Conservation (phyloP, 441 rosid species). For the Metrosideros polymorpha region DNA sequence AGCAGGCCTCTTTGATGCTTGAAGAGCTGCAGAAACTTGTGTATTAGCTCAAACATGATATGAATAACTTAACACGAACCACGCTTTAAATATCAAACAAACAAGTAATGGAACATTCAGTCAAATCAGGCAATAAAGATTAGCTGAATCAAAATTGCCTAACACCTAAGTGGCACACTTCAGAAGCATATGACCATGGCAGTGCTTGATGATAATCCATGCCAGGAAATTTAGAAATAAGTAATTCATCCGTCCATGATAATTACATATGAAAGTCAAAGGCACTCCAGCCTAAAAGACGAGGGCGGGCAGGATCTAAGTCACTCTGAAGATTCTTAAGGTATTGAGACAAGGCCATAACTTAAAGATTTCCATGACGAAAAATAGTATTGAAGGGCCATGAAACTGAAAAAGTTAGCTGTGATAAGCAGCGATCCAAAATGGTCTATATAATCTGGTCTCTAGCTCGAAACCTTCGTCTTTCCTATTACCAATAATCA, state of each 20-base stretch:
- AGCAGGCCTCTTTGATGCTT: constrained; percentile 4
- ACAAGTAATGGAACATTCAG: neutral
- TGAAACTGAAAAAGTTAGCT: neutral
- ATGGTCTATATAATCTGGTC: neutral
- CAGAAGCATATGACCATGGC: neutral
- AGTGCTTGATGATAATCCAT: neutral
- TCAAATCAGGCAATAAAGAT: neutral
- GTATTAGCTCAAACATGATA: neutral
- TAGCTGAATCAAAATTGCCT: neutral
- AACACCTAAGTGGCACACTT: neutral
- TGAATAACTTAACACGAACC: neutral
- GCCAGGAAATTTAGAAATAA: neutral
- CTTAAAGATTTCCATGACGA: neutral
- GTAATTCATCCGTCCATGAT: neutral
- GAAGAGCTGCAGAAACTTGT: constrained; percentile 11
- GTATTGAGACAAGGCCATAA: neutral
- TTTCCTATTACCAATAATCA: neutral
- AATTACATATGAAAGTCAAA: neutral
- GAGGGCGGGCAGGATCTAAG: neutral
- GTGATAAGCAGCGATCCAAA: neutral
- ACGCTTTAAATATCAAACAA: neutral
- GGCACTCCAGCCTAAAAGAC: neutral
- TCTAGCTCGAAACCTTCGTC: neutral
- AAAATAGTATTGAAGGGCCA: neutral
- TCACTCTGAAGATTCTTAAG: neutral